Evolutionary conservation across 73 alveolate species (phyloP).

Genomic region (Tetrahymena borealis): DNA sequence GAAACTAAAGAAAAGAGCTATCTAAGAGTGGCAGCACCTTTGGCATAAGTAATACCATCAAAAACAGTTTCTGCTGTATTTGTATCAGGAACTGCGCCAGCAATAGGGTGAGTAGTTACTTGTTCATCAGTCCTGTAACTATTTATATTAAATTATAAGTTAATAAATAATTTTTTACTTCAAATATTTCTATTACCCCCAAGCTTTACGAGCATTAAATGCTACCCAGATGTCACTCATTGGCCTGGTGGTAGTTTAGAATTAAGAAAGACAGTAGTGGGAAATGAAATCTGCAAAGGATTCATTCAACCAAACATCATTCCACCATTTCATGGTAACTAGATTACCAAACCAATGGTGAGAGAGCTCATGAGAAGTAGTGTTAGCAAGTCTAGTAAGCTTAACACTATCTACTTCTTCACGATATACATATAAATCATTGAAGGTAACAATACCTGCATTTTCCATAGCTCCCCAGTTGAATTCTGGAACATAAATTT

Average conservation of each 20-base stretch:
- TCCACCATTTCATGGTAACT: slow-evolving; percentile 98
- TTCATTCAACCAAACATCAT: slow-evolving; percentile 98
- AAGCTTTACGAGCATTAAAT: slow-evolving; percentile 71
- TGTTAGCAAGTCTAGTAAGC: slow-evolving; percentile 33
- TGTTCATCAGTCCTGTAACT: slow-evolving; percentile 52
- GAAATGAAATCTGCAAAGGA: slow-evolving; percentile 94
- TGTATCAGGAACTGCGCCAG: slow-evolving; percentile 72
- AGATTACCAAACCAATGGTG: slow-evolving; percentile 99
- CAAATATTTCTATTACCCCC: slow-evolving; percentile 68
- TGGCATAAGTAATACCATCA: slow-evolving; percentile 93
- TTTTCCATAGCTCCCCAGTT: slow-evolving; percentile 97
- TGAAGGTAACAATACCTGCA: slow-evolving; percentile 93
- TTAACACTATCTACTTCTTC: slow-evolving; percentile 62
- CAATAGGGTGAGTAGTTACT: slow-evolving; percentile 95
- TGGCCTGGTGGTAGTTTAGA: slow-evolving; percentile 19
- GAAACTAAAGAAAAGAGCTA: slow-evolving; percentile 81
- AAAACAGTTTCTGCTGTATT: slow-evolving; percentile 90
- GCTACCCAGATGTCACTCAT: slow-evolving; percentile 67
- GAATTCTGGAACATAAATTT: slow-evolving; percentile 91
- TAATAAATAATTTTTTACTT: not conserved
- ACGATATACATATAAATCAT: slow-evolving; percentile 84
- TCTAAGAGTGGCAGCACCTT: slow-evolving; percentile 92
- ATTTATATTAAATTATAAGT: no score
- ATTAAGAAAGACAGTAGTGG: slow-evolving; percentile 51
- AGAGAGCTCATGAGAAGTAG: slow-evolving; percentile 94